Conservation (phyloP, 2,329 filamentous ascomycete genomes). For the Pseudogymnoascus sp. region DNA sequence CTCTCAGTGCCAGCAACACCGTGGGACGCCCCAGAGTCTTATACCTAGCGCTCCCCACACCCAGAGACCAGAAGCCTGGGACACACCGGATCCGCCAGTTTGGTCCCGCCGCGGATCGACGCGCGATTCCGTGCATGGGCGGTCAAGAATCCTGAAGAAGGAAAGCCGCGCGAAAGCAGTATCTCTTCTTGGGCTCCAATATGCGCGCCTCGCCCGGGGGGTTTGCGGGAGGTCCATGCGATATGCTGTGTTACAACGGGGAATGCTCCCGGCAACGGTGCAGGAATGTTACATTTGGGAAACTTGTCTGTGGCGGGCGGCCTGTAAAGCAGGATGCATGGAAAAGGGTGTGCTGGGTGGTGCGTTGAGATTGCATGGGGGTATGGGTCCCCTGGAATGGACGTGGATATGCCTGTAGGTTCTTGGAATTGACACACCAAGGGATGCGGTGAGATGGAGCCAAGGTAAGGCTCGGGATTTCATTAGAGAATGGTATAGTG, state of each 20-base stretch:
- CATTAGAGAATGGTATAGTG: not conserved
- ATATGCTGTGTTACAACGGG: not conserved
- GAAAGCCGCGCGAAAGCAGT: not conserved
- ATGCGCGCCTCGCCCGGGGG: not conserved
- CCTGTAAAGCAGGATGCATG: not conserved
- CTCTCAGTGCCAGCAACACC: not conserved
- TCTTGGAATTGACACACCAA: not conserved
- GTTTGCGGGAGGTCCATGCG: not conserved
- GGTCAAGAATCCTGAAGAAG: not conserved
- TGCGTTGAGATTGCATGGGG: not conserved
- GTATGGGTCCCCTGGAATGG: not conserved
- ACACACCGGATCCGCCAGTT: slow-evolving; percentile 1
- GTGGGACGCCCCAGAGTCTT: not conserved
- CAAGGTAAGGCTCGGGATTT: slow-evolving; percentile 3
- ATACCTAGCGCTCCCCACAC: not conserved
- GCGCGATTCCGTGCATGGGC: not conserved
- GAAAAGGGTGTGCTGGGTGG: not conserved
- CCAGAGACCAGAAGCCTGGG: not conserved
- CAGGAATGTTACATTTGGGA: not conserved
- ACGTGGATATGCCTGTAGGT: not conserved
- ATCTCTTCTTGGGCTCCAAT: not conserved
- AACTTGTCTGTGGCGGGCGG: not conserved
- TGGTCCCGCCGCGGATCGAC: slow-evolving; percentile 1
- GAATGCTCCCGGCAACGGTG: not conserved
- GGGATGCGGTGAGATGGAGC: not conserved